phyloP scores from a whole-genome alignment of 2,329 filamentous ascomycete species.

The Remersonia thermophila region DNA sequence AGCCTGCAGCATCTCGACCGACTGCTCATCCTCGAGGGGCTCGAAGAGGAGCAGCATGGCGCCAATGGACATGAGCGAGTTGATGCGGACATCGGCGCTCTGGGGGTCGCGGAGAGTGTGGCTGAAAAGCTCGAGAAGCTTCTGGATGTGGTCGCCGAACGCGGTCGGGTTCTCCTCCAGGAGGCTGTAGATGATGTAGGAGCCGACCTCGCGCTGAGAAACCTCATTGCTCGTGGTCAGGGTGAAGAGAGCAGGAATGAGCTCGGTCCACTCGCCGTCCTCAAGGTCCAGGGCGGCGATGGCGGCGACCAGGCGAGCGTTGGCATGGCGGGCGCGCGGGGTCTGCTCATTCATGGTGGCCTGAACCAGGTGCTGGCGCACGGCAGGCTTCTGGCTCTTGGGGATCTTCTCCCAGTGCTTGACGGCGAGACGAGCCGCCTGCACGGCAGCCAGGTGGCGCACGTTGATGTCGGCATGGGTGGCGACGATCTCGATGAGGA shows the following conservation, averaged over 20 bases:
- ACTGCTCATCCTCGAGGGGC: slow-evolving; percentile 67
- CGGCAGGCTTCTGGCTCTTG: slow-evolving; percentile 62
- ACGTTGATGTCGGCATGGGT: slow-evolving; percentile 61
- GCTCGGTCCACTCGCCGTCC: slow-evolving; percentile 72
- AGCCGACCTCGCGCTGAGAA: slow-evolving; percentile 74
- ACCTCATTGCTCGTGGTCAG: slow-evolving; percentile 65
- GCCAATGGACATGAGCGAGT: slow-evolving; percentile 83
- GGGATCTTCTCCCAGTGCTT: slow-evolving; percentile 76
- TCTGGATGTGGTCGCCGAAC: slow-evolving; percentile 68
- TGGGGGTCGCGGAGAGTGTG: slow-evolving; percentile 82
- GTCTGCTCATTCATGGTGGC: slow-evolving; percentile 70
- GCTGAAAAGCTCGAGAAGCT: slow-evolving; percentile 72
- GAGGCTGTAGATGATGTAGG: slow-evolving; percentile 86
- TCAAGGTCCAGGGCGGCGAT: slow-evolving; percentile 79
- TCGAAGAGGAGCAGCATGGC: slow-evolving; percentile 80
- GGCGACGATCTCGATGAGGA: slow-evolving; percentile 78
- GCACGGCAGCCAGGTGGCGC: slow-evolving; percentile 83
- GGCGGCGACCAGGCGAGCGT: slow-evolving; percentile 75
- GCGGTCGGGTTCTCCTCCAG: slow-evolving; percentile 77
- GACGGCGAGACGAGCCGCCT: slow-evolving; percentile 67
- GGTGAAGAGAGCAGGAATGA: slow-evolving; percentile 67
- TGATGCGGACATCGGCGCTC: slow-evolving; percentile 85
- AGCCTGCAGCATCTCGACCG: slow-evolving; percentile 62
- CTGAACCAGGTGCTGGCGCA: slow-evolving; percentile 73
- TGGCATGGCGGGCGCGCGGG: slow-evolving; percentile 68